Base-by-base conservation (phyloP, 352 stramenopile species). In the Phytopythium delawarense region DNA sequence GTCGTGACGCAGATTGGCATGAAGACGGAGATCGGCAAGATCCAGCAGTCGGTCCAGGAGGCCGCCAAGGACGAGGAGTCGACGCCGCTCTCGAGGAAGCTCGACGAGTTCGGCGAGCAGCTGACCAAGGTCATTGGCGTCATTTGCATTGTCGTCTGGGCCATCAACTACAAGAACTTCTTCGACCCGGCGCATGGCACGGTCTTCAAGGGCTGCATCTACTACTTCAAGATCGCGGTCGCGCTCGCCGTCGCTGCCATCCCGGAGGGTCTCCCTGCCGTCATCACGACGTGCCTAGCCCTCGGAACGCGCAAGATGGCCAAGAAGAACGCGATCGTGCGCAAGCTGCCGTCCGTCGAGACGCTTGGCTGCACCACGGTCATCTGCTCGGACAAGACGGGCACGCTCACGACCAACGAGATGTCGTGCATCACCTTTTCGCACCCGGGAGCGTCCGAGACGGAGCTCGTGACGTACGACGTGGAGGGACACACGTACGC, bases 161-260 rank as follows among this genome's bases (percentile, higher is more conserved):
- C 94, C 32, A 98, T 98, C 66, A 98, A 96, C 63, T 98, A 99
- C 74, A 97, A 98, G 66, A 98, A 98, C 73, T 99, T 99, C 67
- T 95, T 96, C 49, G 87, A 95, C 65, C 88, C 87, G 5, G 84
- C 85, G 28, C 79, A 96, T 68, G 87, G 87, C 28, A 91, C 87
- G 28, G 78, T 96, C 23, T 82, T 98, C 64, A 97, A 98, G 78
- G 97, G 97, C 21, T 98, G 94, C 63, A 94, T 99, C 59, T 99
- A 99, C 81, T 99, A 99, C 86, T 98, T 98, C 59, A 99, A 99
- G 78, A 98, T 99, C 35, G 97, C 97, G 1, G 96, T 99, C 15
- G 97, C 96, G 1, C 81, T 99, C 28, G 98, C 96, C 23, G 98
- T 99, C 0, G 98, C 98, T 1, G 97, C 97, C 6, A 99, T 99